Conservation (phyloP, 2,329 filamentous ascomycete species). For the Bipolaris victoriae region DNA sequence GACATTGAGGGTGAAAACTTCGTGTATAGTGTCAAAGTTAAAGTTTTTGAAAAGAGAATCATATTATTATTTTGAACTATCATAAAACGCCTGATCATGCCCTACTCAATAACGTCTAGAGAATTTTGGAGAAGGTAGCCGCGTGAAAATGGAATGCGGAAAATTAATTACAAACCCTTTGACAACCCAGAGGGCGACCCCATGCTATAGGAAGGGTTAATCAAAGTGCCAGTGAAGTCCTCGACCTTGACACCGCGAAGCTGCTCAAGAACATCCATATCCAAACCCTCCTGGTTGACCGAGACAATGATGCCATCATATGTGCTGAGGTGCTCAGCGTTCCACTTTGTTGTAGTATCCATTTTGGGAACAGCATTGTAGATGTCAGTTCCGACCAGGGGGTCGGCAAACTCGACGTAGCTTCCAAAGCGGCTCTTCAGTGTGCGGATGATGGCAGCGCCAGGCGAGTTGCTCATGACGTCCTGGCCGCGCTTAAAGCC, state of each 20-base stretch:
- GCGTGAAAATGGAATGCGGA: not conserved
- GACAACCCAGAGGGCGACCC: slow-evolving; percentile 1
- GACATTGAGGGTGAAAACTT: not conserved
- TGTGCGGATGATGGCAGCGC: slow-evolving; percentile 51
- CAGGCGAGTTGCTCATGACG: slow-evolving; percentile 57
- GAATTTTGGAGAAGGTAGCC: not conserved
- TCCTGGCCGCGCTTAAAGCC: slow-evolving; percentile 60
- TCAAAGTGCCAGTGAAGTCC: slow-evolving; percentile 6
- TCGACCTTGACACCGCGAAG: slow-evolving; percentile 48
- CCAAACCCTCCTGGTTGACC: slow-evolving; percentile 53
- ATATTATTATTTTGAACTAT: not conserved
- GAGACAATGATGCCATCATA: slow-evolving; percentile 57
- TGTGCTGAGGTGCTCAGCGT: slow-evolving; percentile 43
- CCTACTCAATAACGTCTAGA: not conserved
- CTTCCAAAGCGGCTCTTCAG: slow-evolving; percentile 46
- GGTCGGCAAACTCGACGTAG: slow-evolving; percentile 54
- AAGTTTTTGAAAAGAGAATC: not conserved
- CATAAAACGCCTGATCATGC: not conserved
- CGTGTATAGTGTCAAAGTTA: not conserved
- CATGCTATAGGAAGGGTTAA: not conserved
- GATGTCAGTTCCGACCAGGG: slow-evolving; percentile 51
- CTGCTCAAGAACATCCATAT: slow-evolving; percentile 49
- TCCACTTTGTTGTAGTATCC: slow-evolving; percentile 48
- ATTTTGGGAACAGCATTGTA: slow-evolving; percentile 52
- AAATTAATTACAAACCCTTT: slow-evolving; percentile 1